Evolutionary conservation across 2,329 filamentous ascomycete genomes (phyloP).

Genomic region (Scortechinia acanthostroma): DNA sequence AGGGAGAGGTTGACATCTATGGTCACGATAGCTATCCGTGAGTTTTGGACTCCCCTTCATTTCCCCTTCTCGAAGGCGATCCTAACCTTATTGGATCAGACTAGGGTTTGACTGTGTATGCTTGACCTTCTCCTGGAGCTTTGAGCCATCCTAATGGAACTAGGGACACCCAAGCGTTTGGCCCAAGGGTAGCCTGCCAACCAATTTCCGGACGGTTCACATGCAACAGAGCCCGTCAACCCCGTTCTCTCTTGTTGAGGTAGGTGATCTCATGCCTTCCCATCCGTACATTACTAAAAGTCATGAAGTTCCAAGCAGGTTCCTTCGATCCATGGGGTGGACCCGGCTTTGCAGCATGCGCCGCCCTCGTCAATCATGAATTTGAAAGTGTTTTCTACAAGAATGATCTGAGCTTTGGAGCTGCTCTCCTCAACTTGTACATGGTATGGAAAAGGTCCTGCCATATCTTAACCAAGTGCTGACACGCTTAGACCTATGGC

Average conservation of each 20-base stretch:
- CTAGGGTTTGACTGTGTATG: conserved; percentile 28
- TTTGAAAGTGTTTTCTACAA: conserved; percentile 77
- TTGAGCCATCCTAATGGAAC: conserved; percentile 29
- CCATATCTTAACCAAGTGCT: no score
- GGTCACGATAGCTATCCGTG: conserved; percentile 60
- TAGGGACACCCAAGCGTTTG: conserved; percentile 40
- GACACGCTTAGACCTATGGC: conserved; percentile 47
- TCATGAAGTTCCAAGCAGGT: conserved; percentile 59
- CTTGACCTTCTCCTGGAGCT: no score
- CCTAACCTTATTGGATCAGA: conserved; percentile 8
- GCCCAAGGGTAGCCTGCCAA: conserved; percentile 48
- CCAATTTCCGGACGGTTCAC: conserved; percentile 43
- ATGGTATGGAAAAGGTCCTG: conserved; percentile 42
- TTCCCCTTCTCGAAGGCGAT: no score
- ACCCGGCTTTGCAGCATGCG: conserved; percentile 60
- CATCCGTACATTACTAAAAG: background rate
- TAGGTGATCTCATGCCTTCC: background rate
- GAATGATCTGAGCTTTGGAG: conserved; percentile 60
- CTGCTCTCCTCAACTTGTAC: conserved; percentile 66
- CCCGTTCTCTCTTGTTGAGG: conserved; percentile 26
- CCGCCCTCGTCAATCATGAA: conserved; percentile 60
- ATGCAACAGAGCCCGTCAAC: conserved; percentile 54
- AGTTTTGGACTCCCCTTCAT: conserved; percentile 51
- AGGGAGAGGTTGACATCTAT: conserved; percentile 54
- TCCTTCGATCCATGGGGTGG: conserved; percentile 73